A percentile compares a stretch with the other conserved stretches of the same genome.
Evolutionary conservation across 1,284 basidiomycete genomes (phyloP).

Genomic region (Trametes sp.): DNA sequence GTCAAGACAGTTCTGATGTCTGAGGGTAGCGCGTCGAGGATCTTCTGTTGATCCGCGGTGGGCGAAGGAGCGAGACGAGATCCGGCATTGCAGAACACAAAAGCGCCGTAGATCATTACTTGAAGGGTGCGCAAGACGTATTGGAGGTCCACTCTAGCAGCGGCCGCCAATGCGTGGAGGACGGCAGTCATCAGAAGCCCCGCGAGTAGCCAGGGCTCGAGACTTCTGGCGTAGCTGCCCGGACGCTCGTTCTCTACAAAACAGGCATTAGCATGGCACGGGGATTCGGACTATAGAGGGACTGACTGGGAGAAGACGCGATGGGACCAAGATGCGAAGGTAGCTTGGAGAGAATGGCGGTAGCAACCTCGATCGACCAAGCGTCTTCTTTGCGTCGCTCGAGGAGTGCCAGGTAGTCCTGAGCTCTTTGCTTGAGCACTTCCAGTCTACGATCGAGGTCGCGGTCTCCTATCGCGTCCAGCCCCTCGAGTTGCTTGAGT

Average conservation of each 20-base stretch:
- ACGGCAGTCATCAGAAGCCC: conserved; percentile 8
- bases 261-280: too few species aligned
- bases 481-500: too few species aligned
- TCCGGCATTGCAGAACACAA: too few species aligned
- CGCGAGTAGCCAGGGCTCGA: conserved; percentile 9
- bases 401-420: not conserved
- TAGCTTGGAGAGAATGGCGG: not conserved
- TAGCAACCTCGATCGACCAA: not conserved
- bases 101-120: too few species aligned
- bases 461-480: too few species aligned
- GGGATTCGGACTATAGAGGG: too few species aligned
- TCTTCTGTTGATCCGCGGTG: not conserved
- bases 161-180: conserved; percentile 6
- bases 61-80: not conserved
- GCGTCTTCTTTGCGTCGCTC: not conserved
- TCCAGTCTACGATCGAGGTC: not conserved
- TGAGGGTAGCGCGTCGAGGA: conserved; percentile 8
- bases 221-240: not conserved
- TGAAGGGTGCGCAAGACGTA: too few species aligned
- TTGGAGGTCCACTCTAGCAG: too few species aligned
- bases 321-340: too few species aligned
- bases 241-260: not conserved
- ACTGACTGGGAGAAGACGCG: too few species aligned
- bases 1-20: conserved; percentile 18
- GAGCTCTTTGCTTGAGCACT: not conserved